These are phyloP conservation scores for Physcomitrium patens DNA, from an alignment of 225 moss, liverwort and hornwort species.

Conservation along the genomic window DNA sequence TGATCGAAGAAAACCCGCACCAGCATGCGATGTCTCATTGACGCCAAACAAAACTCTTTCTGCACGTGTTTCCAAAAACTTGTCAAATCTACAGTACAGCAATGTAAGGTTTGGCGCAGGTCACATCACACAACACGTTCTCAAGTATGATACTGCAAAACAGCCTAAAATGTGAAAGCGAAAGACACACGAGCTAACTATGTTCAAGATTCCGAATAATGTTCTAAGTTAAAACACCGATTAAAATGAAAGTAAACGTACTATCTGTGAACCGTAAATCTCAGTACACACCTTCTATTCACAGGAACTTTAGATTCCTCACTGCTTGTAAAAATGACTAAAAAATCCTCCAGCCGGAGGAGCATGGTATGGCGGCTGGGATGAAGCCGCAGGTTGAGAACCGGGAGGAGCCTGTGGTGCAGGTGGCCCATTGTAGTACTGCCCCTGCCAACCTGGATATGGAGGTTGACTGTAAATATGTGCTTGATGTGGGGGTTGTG, in stretches of 20 bases:
- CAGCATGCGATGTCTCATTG: constrained; percentile 10
- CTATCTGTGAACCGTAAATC: not conserved
- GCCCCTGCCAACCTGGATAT: constrained; percentile 94
- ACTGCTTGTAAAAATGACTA: constrained; percentile 70
- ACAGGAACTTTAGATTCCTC: constrained; percentile 22
- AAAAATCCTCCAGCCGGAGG: constrained; percentile 66
- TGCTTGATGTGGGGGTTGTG: constrained; percentile 48
- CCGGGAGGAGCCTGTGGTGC: constrained; percentile 41
- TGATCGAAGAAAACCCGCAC: constrained; percentile 13
- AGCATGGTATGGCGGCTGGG: constrained; percentile 62
- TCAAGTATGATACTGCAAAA: not conserved
- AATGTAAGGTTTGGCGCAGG: not conserved
- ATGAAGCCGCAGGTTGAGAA: constrained; percentile 47
- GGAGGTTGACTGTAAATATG: constrained; percentile 90
- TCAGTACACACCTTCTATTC: constrained; percentile 38
- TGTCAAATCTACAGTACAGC: not conserved
- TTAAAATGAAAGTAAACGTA: constrained; percentile 18
- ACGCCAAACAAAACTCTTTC: constrained; percentile 18
- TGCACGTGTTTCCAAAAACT: constrained; percentile 29
- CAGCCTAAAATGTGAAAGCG: too few relatives aligned
- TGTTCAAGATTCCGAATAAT: constrained; percentile 10
- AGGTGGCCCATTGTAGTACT: constrained; percentile 74
- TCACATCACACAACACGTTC: not conserved
- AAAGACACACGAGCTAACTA: not conserved
- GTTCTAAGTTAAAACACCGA: constrained; percentile 9